Percentiles rank a stretch among this genome's conserved stretches.
phyloP scores from a whole-genome alignment of 1,284 basidiomycete species.

The Stereum hirsutum region DNA sequence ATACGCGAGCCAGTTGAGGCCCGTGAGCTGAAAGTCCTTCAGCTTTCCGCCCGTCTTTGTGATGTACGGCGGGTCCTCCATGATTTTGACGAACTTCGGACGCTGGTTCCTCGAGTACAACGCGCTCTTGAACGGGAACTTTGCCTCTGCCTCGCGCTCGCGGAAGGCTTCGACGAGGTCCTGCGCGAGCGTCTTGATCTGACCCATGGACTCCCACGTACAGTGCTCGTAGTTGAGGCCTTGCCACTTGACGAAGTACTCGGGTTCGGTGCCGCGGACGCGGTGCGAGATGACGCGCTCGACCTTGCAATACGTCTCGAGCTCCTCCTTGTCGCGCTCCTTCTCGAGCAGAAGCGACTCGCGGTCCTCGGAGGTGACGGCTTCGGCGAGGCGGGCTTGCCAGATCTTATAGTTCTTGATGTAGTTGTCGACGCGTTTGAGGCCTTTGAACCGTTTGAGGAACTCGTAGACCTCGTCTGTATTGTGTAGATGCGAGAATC shows the following conservation, averaged over 20 bases:
- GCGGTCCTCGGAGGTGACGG: conserved; percentile 79
- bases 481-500: conserved; percentile 90
- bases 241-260: conserved; percentile 98
- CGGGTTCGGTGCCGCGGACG: conserved; percentile 54
- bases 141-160: conserved; percentile 67
- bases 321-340: conserved; percentile 83
- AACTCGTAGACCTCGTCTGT: conserved; percentile 97
- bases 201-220: conserved; percentile 89
- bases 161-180: conserved; percentile 79
- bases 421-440: conserved; percentile 99
- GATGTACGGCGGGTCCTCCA: conserved; percentile 88
- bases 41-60: conserved; percentile 69
- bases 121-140: conserved; percentile 83
- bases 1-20: conserved; percentile 97
- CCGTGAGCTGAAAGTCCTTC: conserved; percentile 98
- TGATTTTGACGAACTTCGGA: conserved; percentile 82
- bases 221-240: conserved; percentile 91
- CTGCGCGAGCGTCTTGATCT: conserved; percentile 69
- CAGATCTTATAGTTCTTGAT: conserved; percentile 82
- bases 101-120: conserved; percentile 63
- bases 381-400: conserved; percentile 63
- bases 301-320: conserved; percentile 87
- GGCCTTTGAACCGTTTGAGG: conserved; percentile 84
- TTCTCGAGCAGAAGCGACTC: conserved; percentile 87
- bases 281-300: conserved; percentile 89